phyloP scores from a whole-genome alignment of 2,329 filamentous ascomycete species.

The Sporothrix brunneoviolacea region DNA sequence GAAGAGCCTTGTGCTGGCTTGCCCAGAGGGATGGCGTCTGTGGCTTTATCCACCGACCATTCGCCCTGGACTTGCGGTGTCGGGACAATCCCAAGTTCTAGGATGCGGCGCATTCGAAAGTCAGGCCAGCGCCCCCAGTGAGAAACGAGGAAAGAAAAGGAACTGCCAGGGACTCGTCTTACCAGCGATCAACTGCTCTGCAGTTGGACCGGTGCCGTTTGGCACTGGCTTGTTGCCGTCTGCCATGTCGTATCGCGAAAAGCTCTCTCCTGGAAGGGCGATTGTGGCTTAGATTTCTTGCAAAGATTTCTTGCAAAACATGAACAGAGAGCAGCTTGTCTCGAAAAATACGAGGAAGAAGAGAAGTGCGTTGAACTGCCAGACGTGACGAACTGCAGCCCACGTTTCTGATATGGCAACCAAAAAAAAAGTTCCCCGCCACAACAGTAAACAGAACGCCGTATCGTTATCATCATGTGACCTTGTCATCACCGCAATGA shows the following conservation, averaged over 20 bases:
- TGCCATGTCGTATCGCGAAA: not conserved
- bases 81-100: constrained; percentile 31
- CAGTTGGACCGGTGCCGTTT: not conserved
- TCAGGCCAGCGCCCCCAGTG: not conserved
- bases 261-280: no score
- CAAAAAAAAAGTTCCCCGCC: no score
- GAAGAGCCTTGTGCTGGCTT: constrained; percentile 53
- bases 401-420: no score
- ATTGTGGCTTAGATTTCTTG: no score
- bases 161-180: not conserved
- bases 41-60: constrained; percentile 56
- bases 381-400: no score
- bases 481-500: no score
- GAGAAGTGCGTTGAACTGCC: no score
- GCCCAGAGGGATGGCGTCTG: constrained; percentile 54
- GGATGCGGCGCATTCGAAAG: not conserved
- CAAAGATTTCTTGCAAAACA: no score
- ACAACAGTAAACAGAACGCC: no score
- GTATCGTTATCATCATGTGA: no score
- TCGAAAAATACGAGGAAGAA: no score
- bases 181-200: constrained; percentile 8
- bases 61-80: constrained; percentile 36
- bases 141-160: not conserved
- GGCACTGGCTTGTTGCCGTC: constrained; percentile 6
- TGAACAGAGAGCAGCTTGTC: no score